These are phyloP conservation scores for Samsoniella hepiali DNA, from an alignment of 2,329 filamentous ascomycete genomes.

Conservation along the genomic window DNA sequence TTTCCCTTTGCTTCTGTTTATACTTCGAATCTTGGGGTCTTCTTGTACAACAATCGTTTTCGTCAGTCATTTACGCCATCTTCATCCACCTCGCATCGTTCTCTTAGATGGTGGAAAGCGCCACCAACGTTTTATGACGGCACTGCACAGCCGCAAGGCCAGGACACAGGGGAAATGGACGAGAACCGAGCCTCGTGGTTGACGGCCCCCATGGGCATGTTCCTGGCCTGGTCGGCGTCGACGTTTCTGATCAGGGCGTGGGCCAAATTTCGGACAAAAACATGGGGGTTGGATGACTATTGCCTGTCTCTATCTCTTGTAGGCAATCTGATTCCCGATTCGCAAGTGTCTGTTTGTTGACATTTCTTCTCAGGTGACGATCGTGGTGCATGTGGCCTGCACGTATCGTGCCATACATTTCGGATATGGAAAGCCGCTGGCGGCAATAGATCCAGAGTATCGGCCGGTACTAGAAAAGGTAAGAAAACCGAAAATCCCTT, in stretches of 20 bases:
- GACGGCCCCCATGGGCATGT: conserved; percentile 19
- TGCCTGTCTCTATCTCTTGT: conserved; percentile 17
- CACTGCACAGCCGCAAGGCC: neutral
- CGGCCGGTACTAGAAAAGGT: conserved; percentile 5
- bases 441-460: neutral
- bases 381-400: neutral
- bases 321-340: neutral
- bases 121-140: neutral
- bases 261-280: conserved; percentile 20
- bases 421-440: conserved; percentile 9
- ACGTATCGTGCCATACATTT: conserved; percentile 6
- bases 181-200: conserved; percentile 20
- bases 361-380: neutral
- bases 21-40: too few species aligned
- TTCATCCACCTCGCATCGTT: neutral
- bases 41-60: too few species aligned
- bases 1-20: too few species aligned
- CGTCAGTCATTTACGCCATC: too few species aligned
- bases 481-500: too few species aligned
- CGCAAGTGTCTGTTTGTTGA: too few species aligned
- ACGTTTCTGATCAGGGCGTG: conserved; percentile 19
- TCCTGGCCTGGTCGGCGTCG: conserved; percentile 20
- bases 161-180: neutral
- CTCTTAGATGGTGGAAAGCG: neutral
- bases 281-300: conserved; percentile 21